Conservation (phyloP, 1,139 yeast species). For the Hyphopichia burtonii region DNA sequence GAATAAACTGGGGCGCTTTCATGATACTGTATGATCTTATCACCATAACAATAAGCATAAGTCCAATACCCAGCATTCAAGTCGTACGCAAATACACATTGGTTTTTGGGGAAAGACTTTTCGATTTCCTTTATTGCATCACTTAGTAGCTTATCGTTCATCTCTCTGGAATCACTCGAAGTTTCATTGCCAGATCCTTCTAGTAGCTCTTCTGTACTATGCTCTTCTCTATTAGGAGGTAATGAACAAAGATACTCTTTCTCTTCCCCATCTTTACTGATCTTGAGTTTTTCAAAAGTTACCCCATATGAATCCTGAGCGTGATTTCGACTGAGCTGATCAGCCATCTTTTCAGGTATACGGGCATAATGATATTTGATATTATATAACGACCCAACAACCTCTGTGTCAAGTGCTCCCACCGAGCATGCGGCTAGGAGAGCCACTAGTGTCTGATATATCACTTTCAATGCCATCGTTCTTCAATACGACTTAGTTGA, state of each 20-base stretch:
- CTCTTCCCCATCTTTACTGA: not conserved
- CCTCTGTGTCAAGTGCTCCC: not conserved
- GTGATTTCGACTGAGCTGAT: conserved; percentile 7
- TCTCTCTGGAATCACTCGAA: not conserved
- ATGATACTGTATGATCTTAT: conserved; percentile 59
- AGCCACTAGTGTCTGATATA: not conserved
- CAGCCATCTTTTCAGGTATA: conserved; percentile 12
- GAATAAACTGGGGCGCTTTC: conserved; percentile 27
- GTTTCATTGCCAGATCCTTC: not conserved
- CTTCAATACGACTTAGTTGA: too few relatives aligned
- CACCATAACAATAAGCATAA: conserved; percentile 56
- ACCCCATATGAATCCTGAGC: conserved; percentile 3
- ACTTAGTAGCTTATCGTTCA: not conserved
- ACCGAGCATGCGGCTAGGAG: not conserved
- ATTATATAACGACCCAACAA: conserved; percentile 9
- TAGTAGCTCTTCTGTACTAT: not conserved
- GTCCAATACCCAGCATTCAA: conserved; percentile 60
- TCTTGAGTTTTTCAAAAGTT: conserved; percentile 1
- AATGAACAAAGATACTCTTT: conserved; percentile 3
- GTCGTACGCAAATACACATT: conserved; percentile 35
- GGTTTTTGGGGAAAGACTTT: conserved; percentile 19
- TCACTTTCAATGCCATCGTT: not conserved
- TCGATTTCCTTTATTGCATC: conserved; percentile 17
- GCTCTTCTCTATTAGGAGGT: conserved; percentile 1
- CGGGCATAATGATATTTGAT: conserved; percentile 15